Evolutionary conservation across 768 basidiomycete species (phyloP), one percentile per base, ranked within the genome.

Genomic region (Boletus sensibilis): DNA sequence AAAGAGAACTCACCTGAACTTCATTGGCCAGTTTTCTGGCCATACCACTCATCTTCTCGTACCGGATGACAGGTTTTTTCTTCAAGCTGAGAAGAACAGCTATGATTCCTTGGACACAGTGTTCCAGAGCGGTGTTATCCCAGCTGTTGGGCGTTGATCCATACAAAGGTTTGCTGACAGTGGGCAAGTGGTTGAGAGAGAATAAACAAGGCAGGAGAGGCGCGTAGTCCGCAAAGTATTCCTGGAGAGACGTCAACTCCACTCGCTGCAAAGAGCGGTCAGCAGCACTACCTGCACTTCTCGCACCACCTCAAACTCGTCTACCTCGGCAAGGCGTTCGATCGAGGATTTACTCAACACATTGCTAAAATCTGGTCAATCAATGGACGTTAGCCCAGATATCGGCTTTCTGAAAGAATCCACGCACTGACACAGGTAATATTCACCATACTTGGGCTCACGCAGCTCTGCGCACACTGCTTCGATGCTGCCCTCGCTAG

Each of bases 341-440:
- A 99, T 98, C 27, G 88, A 82, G 5, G 82, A 79, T 77, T 98
- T 98, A 60, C 82, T 92, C 60, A 99, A 72, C 39, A 91, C 85
- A 65, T 94, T 98, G 75, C 94, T 98, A 70, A 99, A 99, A 74
- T 97, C 96, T 98, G 55, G 18, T 47, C 43, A 47, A 52, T 48
- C 21, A 41, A 46, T 13, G 6, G 49, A 54, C 34, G 49, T 66
- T 58, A 68, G 68, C 53, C 52, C 50, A 37, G 33, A 56, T 56
- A 52, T 53, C 52, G 25, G 51, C 33, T 45, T 52, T 57, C 53
- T 60, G 60, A 61, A 72, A 66, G 74, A 75, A 82, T 78, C 81
- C 84, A 90, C 87, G 81, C 79, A 93, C 96, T 89, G 84, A 98
- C 96, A 99, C 70, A 99, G 77, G 81, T 96, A 98, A 76, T 99